Conservation (phyloP, 192 early-diverging fungal genomes). For the Lunasporangiospora selenospora region DNA sequence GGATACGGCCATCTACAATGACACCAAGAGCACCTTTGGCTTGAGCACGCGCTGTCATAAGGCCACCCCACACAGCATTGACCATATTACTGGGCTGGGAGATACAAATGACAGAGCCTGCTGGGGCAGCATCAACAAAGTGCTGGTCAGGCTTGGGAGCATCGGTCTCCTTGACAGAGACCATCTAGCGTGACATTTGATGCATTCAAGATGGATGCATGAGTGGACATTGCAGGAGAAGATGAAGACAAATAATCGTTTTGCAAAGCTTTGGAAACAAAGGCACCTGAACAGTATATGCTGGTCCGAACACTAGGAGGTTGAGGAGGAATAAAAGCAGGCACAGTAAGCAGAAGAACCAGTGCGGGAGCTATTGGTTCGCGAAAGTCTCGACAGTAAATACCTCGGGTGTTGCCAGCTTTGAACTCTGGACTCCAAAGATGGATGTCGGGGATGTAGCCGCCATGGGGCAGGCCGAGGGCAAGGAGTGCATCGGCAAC, state of each 20-base stretch:
- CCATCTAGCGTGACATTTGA: too few species aligned
- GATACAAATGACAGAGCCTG: slow-evolving; percentile 56
- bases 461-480: slow-evolving; percentile 52
- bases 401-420: slow-evolving; percentile 49
- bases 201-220: background rate
- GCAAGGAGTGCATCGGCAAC: slow-evolving; percentile 61
- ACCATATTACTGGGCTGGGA: slow-evolving; percentile 58
- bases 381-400: background rate
- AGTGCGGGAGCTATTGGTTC: background rate
- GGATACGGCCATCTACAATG: slow-evolving; percentile 59
- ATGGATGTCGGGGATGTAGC: slow-evolving; percentile 62
- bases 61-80: slow-evolving; percentile 66
- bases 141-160: slow-evolving; percentile 49
- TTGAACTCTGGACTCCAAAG: slow-evolving; percentile 61
- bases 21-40: slow-evolving; percentile 55
- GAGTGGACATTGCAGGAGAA: background rate
- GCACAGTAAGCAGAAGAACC: background rate
- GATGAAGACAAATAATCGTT: background rate
- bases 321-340: background rate
- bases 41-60: slow-evolving; percentile 63
- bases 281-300: slow-evolving; percentile 63
- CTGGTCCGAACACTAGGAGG: slow-evolving; percentile 58
- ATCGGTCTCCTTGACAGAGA: slow-evolving; percentile 43
- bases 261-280: too few species aligned
- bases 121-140: slow-evolving; percentile 57